Evolutionary conservation across 108 stramenopile species (phyloP), one percentile per base, ranked within the genome.

Genomic region (Ochromonas danica): DNA sequence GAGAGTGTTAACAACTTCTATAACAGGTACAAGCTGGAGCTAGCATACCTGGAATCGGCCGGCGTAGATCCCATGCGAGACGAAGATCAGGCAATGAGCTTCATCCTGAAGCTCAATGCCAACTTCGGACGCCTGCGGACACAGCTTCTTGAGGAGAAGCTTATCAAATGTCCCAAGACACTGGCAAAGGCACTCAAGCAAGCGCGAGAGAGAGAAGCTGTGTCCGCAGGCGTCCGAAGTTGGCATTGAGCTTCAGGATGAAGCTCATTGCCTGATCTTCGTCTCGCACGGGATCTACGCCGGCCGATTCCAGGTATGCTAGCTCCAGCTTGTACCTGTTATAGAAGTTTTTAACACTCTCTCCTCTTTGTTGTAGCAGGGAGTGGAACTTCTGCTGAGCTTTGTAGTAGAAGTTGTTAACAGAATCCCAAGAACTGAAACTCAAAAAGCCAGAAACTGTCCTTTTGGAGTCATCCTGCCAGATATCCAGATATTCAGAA

Each of bases 91-190:
- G 51, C 51, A 57, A 57, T 57, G 51, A 57, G 51, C 51, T 57
- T 57, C 51, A 57, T 57, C 51, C 51, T 57, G 51, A 57, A 57
- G 51, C 51, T 57, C 10, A 57, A 57, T 22, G 51, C 51, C 17
- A 57, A 57, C 22, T 57, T 17, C 51, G 22, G 17, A 17, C 51
- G 51, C 51, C 22, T 57, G 51, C 51, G 51, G 22, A 17, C 51
- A 22, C 51, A 57, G 22, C 51, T 57, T 22, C 22, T 57, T 10
- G 51, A 57, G 22, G 51, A 57, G 22, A 57, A 57, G 51, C 51
- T 57, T 22, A 57, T 57, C 51, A 57, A 57, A 57, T 57, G 51
- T 57, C 51, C 51, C 51, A 57, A 57, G 51, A 57, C 51, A 57
- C 51, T 57, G 17, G 51, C 51, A 10, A 57, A 57, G 22, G 51